Evolutionary conservation across 495 filamentous ascomycete genomes (phyloP).

Genomic region (Neurospora cerealis): DNA sequence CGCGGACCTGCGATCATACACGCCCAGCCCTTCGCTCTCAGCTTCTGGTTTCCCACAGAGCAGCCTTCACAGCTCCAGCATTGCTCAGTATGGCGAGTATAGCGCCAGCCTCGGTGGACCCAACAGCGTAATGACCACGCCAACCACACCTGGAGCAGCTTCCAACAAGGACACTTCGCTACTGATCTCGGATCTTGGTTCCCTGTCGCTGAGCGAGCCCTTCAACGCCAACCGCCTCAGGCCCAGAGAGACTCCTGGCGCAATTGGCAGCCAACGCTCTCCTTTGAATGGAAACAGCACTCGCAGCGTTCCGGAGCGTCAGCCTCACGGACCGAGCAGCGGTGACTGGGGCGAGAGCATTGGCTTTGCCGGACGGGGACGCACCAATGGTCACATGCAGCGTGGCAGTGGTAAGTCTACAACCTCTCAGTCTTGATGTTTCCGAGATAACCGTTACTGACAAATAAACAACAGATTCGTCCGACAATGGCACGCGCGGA

Average conservation of each 20-base stretch:
- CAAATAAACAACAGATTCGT: conserved; percentile 19
- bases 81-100: conserved; percentile 46
- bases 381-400: conserved; percentile 72
- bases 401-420: conserved; percentile 58
- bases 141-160: conserved; percentile 42
- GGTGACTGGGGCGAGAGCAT: conserved; percentile 58
- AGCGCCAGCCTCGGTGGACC: conserved; percentile 24
- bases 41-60: conserved; percentile 41
- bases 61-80: conserved; percentile 42
- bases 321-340: conserved; percentile 67
- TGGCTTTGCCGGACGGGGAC: conserved; percentile 55
- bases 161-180: conserved; percentile 50
- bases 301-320: conserved; percentile 65
- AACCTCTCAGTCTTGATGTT: not conserved
- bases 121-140: conserved; percentile 29
- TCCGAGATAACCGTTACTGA: not conserved
- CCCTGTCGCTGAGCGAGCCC: conserved; percentile 58
- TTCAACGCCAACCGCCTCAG: conserved; percentile 41
- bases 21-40: conserved; percentile 85
- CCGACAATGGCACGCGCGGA: conserved; percentile 20
- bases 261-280: conserved; percentile 81
- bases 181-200: conserved; percentile 41
- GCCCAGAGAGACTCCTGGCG: conserved; percentile 45
- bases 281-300: conserved; percentile 52
- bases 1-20: conserved; percentile 88